Conservation (phyloP, 768 basidiomycete genomes). For the Ramaria rubella region DNA sequence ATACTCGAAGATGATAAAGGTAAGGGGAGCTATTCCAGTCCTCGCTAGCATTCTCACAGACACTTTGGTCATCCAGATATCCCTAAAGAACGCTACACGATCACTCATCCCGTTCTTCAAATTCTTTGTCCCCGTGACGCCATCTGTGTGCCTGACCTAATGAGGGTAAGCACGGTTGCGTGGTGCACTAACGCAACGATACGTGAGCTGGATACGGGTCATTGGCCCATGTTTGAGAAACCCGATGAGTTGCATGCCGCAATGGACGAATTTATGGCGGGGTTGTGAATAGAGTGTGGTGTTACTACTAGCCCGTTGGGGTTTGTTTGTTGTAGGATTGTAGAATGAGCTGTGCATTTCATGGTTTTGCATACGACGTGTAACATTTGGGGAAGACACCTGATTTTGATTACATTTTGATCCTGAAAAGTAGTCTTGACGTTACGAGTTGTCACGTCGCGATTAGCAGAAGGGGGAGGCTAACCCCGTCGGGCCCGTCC, state of each 20-base stretch:
- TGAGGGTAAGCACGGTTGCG: slow-evolving; percentile 9
- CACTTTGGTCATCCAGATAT: neutral
- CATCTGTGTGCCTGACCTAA: slow-evolving; percentile 20
- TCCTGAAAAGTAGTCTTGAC: too few species aligned
- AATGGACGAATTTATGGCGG: neutral
- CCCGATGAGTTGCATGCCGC: slow-evolving; percentile 27
- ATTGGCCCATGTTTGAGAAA: slow-evolving; percentile 34
- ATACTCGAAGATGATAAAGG: slow-evolving; percentile 29
- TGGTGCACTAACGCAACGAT: slow-evolving; percentile 26
- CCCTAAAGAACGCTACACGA: slow-evolving; percentile 18
- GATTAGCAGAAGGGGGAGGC: too few species aligned
- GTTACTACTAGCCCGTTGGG: too few species aligned
- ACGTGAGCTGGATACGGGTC: slow-evolving; percentile 32
- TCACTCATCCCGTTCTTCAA: slow-evolving; percentile 31
- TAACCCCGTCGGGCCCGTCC: too few species aligned
- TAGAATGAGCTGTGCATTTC: too few species aligned
- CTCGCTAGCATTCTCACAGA: slow-evolving; percentile 14
- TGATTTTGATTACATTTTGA: too few species aligned
- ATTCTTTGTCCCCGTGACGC: slow-evolving; percentile 25
- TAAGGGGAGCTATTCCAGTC: slow-evolving; percentile 23
- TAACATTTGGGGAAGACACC: too few species aligned
- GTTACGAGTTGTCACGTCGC: too few species aligned
- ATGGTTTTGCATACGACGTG: too few species aligned
- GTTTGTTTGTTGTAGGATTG: too few species aligned
- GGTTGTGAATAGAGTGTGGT: too few species aligned